phyloP scores from a whole-genome alignment of 2,329 filamentous ascomycete species.

The Plenodomus tracheiphilus region DNA sequence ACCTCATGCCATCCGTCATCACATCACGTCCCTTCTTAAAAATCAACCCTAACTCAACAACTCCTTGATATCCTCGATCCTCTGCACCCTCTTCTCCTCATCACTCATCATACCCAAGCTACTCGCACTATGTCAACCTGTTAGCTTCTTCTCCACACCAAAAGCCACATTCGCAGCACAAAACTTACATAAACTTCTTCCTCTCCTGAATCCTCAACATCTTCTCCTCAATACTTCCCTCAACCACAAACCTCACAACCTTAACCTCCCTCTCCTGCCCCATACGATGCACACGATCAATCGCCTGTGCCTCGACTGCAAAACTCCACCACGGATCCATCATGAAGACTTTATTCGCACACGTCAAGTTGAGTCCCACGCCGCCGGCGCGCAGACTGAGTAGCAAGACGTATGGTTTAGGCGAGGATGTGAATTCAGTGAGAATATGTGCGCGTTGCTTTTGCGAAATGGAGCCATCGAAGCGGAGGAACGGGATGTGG shows the following conservation, averaged over 20 bases:
- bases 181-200: conserved; percentile 92
- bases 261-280: conserved; percentile 85
- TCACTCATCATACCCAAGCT: conserved; percentile 93
- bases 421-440: conserved; percentile 63
- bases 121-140: conserved; percentile 69
- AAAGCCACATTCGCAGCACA: not conserved
- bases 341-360: conserved; percentile 89
- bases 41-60: conserved; percentile 66
- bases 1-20: no score
- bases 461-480: conserved; percentile 89
- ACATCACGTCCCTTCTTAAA: no score
- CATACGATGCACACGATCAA: conserved; percentile 97
- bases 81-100: conserved; percentile 85
- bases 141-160: conserved; percentile 21
- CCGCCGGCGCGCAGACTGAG: conserved; percentile 88
- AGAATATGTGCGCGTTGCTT: conserved; percentile 81
- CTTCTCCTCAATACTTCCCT: conserved; percentile 88
- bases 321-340: conserved; percentile 99
- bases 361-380: conserved; percentile 89
- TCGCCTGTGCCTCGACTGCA: conserved; percentile 93
- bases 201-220: conserved; percentile 93
- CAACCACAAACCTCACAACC: conserved; percentile 86
- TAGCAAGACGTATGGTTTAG: conserved; percentile 72
- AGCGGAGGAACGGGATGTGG: conserved; percentile 78
- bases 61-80: conserved; percentile 93